Percentiles rank a stretch among this genome's conserved stretches.
phyloP scores from a whole-genome alignment of 768 basidiomycete genomes.

The Neoboletus magnificus region DNA sequence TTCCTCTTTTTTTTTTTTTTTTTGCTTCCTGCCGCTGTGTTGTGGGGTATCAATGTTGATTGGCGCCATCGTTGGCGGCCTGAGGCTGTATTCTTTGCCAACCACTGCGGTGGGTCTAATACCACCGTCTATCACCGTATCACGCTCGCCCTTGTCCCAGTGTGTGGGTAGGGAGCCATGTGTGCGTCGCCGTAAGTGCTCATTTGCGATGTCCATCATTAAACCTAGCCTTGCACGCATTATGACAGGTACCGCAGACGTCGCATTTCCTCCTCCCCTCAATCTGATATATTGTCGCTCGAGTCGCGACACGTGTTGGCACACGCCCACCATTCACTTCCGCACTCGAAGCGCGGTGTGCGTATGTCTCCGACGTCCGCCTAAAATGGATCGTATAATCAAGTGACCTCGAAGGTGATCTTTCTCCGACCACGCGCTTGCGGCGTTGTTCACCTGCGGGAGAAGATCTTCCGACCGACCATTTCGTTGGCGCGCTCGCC shows the following conservation, averaged over 20 bases:
- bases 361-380: not conserved
- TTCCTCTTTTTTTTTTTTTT: not conserved
- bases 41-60: not conserved
- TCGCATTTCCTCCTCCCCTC: not conserved
- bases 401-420: not conserved
- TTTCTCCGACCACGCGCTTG: not conserved
- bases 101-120: not conserved
- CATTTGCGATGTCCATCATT: not conserved
- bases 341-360: slow-evolving; percentile 3
- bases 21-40: not conserved
- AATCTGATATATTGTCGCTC: not conserved
- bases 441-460: not conserved
- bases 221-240: slow-evolving; percentile 5
- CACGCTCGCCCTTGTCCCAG: not conserved
- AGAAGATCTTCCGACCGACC: not conserved
- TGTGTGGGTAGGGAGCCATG: not conserved
- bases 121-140: not conserved
- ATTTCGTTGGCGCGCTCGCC: not conserved
- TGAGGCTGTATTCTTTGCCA: not conserved
- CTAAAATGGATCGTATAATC: slow-evolving; percentile 7
- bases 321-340: slow-evolving; percentile 10
- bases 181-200: slow-evolving; percentile 4
- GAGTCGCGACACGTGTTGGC: slow-evolving; percentile 15
- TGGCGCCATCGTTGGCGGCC: not conserved
- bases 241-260: not conserved